Conservation (phyloP, 2,329 filamentous ascomycete species). For the Oidium heveae region DNA sequence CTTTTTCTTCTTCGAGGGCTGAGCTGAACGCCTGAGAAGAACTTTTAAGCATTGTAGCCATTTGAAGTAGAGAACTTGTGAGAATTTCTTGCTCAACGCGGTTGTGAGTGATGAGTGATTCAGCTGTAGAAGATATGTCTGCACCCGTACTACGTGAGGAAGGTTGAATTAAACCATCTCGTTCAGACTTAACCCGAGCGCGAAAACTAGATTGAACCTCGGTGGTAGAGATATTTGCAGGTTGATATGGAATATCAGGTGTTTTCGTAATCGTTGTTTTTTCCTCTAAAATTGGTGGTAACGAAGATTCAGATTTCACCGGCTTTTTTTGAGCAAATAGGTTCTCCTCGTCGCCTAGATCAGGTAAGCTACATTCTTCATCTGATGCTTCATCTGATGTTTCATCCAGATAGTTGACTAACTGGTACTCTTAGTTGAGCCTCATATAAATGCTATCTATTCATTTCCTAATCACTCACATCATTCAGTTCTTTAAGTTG, state of each 20-base stretch:
- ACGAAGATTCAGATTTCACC: constrained; percentile 1
- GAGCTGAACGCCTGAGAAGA: constrained; percentile 47
- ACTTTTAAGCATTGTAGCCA: constrained; percentile 54
- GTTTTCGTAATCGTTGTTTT: background rate
- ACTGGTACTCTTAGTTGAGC: constrained; percentile 1
- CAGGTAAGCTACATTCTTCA: background rate
- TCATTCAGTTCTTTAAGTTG: constrained; percentile 43
- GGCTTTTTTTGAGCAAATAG: background rate
- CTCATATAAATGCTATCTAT: background rate
- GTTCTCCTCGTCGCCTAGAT: background rate
- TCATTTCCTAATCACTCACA: constrained; percentile 14
- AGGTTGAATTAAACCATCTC: constrained; percentile 7
- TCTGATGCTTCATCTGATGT: constrained; percentile 20
- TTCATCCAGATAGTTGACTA: constrained; percentile 9
- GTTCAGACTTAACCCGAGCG: constrained; percentile 5
- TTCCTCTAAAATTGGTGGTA: background rate
- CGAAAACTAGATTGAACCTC: constrained; percentile 6
- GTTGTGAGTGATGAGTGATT: constrained; percentile 51
- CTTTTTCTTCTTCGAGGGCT: constrained; percentile 46
- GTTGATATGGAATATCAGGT: background rate
- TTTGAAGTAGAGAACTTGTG: constrained; percentile 53
- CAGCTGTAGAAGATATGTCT: constrained; percentile 25
- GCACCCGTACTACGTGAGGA: constrained; percentile 7
- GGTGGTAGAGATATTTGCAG: constrained; percentile 1
- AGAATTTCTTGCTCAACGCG: constrained; percentile 62